Conservation (phyloP, 345 rosid genomes). For the Hevea brasiliensis region DNA sequence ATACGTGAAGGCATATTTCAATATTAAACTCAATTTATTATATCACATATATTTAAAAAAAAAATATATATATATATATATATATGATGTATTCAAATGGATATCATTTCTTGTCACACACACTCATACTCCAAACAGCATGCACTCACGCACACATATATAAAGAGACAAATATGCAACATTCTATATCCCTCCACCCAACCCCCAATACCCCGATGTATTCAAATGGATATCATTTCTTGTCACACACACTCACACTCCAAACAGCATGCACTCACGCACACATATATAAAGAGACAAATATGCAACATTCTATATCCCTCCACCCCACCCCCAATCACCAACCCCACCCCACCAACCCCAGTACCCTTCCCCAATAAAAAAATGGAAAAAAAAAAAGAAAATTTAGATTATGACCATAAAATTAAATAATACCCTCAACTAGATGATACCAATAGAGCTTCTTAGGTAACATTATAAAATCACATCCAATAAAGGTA, state of each 20-base stretch:
- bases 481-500: background rate
- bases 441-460: background rate
- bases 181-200: background rate
- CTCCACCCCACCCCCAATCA: no score
- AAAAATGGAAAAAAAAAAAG: background rate
- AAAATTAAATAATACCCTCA: background rate
- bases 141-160: background rate
- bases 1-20: background rate
- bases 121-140: background rate
- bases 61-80: no score
- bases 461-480: background rate
- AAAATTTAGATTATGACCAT: background rate
- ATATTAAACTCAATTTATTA: background rate
- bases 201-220: no score
- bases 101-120: background rate
- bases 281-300: background rate
- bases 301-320: background rate
- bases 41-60: background rate
- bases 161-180: background rate
- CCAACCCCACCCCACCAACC: no score
- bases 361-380: no score
- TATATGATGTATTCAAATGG: background rate
- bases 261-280: background rate
- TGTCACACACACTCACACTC: background rate
- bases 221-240: background rate